Percentiles rank a stretch among this genome's conserved stretches.
phyloP scores from a whole-genome alignment of 257 asterid genomes.

The Rauvolfia tetraphylla region DNA sequence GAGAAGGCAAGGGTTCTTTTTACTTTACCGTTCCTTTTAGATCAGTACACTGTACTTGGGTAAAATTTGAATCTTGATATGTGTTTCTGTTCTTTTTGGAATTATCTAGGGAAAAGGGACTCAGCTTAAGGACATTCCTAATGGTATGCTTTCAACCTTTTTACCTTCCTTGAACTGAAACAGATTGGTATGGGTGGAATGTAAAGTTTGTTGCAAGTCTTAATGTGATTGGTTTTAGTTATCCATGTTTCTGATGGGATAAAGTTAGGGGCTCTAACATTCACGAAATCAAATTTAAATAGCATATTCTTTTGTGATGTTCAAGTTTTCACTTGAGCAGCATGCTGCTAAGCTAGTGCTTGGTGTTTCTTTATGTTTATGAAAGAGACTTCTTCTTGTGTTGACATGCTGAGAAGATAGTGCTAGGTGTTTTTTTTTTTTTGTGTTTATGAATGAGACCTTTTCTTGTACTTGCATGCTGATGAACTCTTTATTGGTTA shows the following conservation, averaged over 20 bases:
- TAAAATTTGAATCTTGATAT: not conserved
- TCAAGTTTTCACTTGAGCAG: not conserved
- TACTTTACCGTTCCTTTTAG: not conserved
- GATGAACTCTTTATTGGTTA: not conserved
- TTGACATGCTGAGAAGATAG: not conserved
- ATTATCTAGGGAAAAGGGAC: conserved; percentile 72
- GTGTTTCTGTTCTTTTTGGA: not conserved
- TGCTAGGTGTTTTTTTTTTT: too few relatives aligned
- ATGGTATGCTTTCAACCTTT: conserved; percentile 39
- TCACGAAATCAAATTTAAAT: not conserved
- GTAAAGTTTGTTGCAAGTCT: not conserved
- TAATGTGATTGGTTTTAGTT: not conserved
- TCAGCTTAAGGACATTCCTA: conserved; percentile 83
- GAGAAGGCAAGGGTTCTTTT: conserved; percentile 48
- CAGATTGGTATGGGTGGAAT: not conserved
- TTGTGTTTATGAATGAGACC: not conserved
- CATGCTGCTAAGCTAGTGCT: not conserved
- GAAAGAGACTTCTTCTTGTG: not conserved
- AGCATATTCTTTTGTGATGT: not conserved
- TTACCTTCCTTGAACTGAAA: conserved; percentile 1
- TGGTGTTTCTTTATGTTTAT: not conserved
- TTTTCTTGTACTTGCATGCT: not conserved
- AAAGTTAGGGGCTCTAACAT: not conserved
- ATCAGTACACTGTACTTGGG: not conserved
- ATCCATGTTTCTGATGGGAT: not conserved